Evolutionary conservation across 805 yeast species (phyloP), one percentile per base, ranked within the genome.

Genomic region (Wickerhamomyces subpelliculosus): DNA sequence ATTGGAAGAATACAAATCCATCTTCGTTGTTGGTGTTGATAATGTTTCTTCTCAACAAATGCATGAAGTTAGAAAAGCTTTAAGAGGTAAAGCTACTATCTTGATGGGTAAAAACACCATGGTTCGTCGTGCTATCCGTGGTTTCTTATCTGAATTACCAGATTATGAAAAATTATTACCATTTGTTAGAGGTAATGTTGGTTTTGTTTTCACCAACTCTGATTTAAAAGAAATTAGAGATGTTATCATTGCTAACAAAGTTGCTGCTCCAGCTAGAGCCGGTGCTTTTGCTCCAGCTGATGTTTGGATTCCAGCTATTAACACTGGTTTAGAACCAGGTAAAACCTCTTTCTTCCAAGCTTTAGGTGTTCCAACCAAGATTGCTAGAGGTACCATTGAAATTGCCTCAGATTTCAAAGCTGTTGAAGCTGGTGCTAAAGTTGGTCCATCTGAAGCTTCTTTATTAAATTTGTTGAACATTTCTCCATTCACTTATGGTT

Each of bases 251-350:
- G 68, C 84, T 62, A 93, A 93, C 89, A 89, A 84, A 73, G 97
- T 93, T 68, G 96, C 96, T 67, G 99, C 99, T 64, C 99, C 99
- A 73, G 99, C 99, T 64, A 89, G 89, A 77, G 94, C 98, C 53
- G 98, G 98, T 87, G 97, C 97, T 65, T 67, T 87, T 66, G 97
- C 99, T 63, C 97, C 97, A 70, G 83, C 70, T 69, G 97, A 90
- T 66, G 97, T 93, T 64, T 87, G 80, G 83, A 84, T 93, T 58
- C 95, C 95, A 68, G 97, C 97, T 61, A 94, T 95, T 73, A 93
- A 93, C 96, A 93, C 99, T 60, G 97, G 97, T 84, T 89, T 93
- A 95, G 98, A 93, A 78, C 99, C 99, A 73, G 97, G 97, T 84
- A 93, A 93, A 87, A 93, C 99, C 65, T 93, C 98, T 68, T 93